These are phyloP conservation scores for Friedmanniomyces endolithicus DNA, from an alignment of 495 filamentous ascomycete genomes.

Conservation along the genomic window DNA sequence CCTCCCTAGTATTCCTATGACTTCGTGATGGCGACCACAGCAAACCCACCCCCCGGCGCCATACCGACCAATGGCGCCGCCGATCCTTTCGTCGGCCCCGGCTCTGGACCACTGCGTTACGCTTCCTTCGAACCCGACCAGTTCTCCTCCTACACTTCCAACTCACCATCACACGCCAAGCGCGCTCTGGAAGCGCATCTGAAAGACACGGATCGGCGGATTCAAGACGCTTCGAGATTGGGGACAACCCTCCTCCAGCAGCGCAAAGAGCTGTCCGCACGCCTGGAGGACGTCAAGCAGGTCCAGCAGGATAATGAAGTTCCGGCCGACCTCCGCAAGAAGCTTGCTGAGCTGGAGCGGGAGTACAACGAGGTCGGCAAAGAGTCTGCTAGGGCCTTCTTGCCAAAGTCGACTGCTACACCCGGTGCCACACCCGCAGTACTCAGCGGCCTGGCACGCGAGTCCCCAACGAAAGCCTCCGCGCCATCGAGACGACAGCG, in stretches of 20 bases:
- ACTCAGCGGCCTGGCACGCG: slow-evolving; percentile 71
- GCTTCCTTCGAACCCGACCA: slow-evolving; percentile 67
- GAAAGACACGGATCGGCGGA: slow-evolving; percentile 74
- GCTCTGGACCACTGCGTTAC: slow-evolving; percentile 52
- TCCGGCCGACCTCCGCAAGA: slow-evolving; percentile 68
- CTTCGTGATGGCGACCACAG: slow-evolving; percentile 26
- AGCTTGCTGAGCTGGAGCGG: slow-evolving; percentile 73
- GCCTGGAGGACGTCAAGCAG: slow-evolving; percentile 66
- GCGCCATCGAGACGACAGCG: slow-evolving; percentile 70
- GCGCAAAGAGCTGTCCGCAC: slow-evolving; percentile 63
- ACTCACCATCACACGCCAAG: slow-evolving; percentile 75
- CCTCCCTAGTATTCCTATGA: not conserved
- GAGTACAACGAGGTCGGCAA: slow-evolving; percentile 92
- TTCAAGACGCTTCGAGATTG: slow-evolving; percentile 80
- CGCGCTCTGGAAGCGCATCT: slow-evolving; percentile 83
- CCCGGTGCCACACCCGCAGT: slow-evolving; percentile 57
- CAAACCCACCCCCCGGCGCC: slow-evolving; percentile 26
- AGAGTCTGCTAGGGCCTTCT: slow-evolving; percentile 77
- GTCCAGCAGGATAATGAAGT: slow-evolving; percentile 62
- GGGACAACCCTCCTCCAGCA: slow-evolving; percentile 79
- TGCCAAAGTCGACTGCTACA: slow-evolving; percentile 68
- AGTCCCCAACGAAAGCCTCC: slow-evolving; percentile 78
- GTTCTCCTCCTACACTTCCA: slow-evolving; percentile 60
- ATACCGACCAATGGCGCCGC: slow-evolving; percentile 18
- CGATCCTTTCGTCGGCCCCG: slow-evolving; percentile 26